Conservation (phyloP, 2,329 filamentous ascomycete genomes). For the Alternaria gansuensis region DNA sequence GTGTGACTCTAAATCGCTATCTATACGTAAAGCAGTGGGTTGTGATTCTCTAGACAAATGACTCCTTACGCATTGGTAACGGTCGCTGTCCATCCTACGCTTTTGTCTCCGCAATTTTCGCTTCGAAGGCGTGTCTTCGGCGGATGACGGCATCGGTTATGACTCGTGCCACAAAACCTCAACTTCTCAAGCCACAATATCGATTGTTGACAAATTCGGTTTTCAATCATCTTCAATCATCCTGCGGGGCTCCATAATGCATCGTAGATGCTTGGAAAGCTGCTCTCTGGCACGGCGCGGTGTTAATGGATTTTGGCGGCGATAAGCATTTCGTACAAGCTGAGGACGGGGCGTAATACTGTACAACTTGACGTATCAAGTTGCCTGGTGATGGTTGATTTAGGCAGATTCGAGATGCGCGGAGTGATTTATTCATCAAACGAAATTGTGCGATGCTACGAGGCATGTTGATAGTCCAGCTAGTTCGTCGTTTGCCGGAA, state of each 20-base stretch:
- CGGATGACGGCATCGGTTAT: slow-evolving; percentile 3
- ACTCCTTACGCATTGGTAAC: neutral
- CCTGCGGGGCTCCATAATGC: neutral
- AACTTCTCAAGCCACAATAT: neutral
- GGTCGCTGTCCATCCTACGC: neutral
- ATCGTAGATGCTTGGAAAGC: neutral
- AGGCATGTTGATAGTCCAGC: neutral
- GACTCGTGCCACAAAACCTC: slow-evolving; percentile 7
- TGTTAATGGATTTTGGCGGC: neutral
- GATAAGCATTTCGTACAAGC: neutral
- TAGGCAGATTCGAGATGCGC: neutral
- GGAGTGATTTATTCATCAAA: neutral
- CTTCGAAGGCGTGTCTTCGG: slow-evolving; percentile 6
- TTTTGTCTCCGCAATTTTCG: slow-evolving; percentile 5
- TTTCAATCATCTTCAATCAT: neutral
- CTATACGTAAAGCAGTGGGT: neutral
- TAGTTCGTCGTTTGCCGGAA: neutral
- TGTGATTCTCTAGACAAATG: neutral
- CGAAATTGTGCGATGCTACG: neutral
- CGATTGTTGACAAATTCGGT: neutral
- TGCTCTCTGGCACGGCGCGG: neutral
- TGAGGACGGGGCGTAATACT: neutral
- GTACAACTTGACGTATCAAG: neutral
- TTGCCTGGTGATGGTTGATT: neutral
- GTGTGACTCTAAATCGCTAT: neutral